A percentile compares a stretch with the other conserved stretches of the same genome.
Conservation (phyloP, 768 basidiomycete genomes). For the Podaxis pistillaris region DNA sequence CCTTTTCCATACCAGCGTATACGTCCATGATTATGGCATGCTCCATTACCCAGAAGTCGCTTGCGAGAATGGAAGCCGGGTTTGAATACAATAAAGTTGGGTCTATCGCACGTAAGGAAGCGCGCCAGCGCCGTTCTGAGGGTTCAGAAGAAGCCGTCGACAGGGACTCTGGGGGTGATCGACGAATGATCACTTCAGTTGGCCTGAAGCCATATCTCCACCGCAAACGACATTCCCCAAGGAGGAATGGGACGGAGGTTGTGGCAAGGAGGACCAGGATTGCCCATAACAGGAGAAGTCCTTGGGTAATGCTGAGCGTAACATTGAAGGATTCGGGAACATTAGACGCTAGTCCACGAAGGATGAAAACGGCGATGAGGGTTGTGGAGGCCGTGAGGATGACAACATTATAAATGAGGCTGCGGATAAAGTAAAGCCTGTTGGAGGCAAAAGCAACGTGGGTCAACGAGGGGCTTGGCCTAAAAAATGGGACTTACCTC, state of each 20-base stretch:
- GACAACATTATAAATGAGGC: slow-evolving; percentile 25
- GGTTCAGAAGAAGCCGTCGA: slow-evolving; percentile 16
- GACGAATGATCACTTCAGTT: slow-evolving; percentile 30
- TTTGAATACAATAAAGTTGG: slow-evolving; percentile 27
- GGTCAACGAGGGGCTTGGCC: not conserved
- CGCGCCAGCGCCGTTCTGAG: slow-evolving; percentile 24
- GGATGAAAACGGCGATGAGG: slow-evolving; percentile 19
- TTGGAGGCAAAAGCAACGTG: not conserved
- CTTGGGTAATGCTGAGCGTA: slow-evolving; percentile 26
- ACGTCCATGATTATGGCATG: slow-evolving; percentile 29
- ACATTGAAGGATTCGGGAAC: slow-evolving; percentile 20
- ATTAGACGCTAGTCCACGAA: slow-evolving; percentile 19
- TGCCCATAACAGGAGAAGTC: slow-evolving; percentile 25
- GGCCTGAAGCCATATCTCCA: slow-evolving; percentile 28
- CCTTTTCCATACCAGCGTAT: slow-evolving; percentile 22
- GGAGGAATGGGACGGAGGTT: slow-evolving; percentile 30
- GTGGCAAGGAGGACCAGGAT: slow-evolving; percentile 26
- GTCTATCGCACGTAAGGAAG: slow-evolving; percentile 27
- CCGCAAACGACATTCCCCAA: slow-evolving; percentile 33
- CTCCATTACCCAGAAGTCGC: slow-evolving; percentile 30
- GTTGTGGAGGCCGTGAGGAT: slow-evolving; percentile 22
- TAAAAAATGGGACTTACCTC: not conserved
- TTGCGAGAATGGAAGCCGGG: slow-evolving; percentile 27
- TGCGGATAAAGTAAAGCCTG: slow-evolving; percentile 26
- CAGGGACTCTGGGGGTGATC: slow-evolving; percentile 19